phyloP scores from a whole-genome alignment of 1,284 basidiomycete species.

The Ustilago cynodontis region DNA sequence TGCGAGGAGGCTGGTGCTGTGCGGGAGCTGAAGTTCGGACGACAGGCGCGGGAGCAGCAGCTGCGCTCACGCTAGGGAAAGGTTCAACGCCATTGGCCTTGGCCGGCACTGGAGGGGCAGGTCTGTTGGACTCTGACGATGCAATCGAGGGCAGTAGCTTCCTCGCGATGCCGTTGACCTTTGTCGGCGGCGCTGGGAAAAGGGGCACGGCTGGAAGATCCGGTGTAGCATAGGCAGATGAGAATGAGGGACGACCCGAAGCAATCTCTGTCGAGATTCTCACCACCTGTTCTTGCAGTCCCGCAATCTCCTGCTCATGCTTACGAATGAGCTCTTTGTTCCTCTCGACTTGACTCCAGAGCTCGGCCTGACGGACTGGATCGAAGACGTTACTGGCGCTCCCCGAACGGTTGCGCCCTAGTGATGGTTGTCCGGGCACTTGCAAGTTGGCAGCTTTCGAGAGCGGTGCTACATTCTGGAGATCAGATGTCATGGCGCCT shows the following conservation, averaged over 20 bases:
- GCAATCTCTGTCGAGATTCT: slow-evolving; percentile 42
- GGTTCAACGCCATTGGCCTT: slow-evolving; percentile 1
- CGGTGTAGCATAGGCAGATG: slow-evolving; percentile 13
- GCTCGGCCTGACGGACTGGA: slow-evolving; percentile 25
- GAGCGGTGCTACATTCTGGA: neutral
- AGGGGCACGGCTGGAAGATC: slow-evolving; percentile 10
- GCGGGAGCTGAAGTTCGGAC: neutral
- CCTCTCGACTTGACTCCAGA: slow-evolving; percentile 43
- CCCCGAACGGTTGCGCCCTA: slow-evolving; percentile 23
- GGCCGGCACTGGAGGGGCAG: slow-evolving; percentile 20
- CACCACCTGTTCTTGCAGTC: slow-evolving; percentile 35
- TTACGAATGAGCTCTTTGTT: slow-evolving; percentile 39
- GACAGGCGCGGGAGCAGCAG: neutral
- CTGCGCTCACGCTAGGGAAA: neutral
- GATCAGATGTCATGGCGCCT: neutral
- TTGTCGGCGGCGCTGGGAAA: slow-evolving; percentile 14
- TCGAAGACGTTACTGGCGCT: slow-evolving; percentile 33
- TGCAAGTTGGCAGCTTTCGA: neutral
- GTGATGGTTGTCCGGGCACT: slow-evolving; percentile 10
- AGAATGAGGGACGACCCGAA: slow-evolving; percentile 30
- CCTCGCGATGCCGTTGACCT: neutral
- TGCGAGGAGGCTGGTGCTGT: slow-evolving; percentile 6
- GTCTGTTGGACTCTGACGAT: slow-evolving; percentile 1
- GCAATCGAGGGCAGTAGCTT: slow-evolving; percentile 10
- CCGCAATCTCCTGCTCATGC: slow-evolving; percentile 41